Evolutionary conservation across 1,284 basidiomycete species (phyloP).

Genomic region (Rhizoctonia solani): DNA sequence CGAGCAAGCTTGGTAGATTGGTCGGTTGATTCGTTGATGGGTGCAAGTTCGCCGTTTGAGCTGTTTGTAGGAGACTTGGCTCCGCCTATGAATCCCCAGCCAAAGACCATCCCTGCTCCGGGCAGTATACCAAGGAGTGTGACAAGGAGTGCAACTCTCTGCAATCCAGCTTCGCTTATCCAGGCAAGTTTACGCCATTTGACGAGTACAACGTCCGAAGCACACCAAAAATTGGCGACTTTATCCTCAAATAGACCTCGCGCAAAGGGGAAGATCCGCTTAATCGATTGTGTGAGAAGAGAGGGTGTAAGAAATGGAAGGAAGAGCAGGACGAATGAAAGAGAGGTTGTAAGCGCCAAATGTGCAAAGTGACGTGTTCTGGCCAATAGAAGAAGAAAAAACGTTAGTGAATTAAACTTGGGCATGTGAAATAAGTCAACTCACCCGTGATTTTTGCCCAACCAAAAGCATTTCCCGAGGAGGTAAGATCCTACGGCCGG

Average conservation of each 20-base stretch:
- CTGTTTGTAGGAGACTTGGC: background rate
- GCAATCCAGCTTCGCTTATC: conserved; percentile 47
- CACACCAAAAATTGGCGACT: conserved; percentile 96
- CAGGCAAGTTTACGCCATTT: conserved; percentile 67
- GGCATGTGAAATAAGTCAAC: conserved; percentile 42
- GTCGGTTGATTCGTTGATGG: background rate
- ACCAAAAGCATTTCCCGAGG: conserved; percentile 77
- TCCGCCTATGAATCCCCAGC: conserved; percentile 37
- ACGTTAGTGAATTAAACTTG: too few species aligned
- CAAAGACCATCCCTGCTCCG: conserved; percentile 43
- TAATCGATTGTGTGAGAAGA: conserved; percentile 65
- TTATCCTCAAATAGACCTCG: conserved; percentile 95
- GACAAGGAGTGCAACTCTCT: conserved; percentile 31
- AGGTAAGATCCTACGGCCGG: conserved; percentile 86
- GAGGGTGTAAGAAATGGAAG: conserved; percentile 69
- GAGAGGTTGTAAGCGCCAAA: conserved; percentile 60
- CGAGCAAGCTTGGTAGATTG: background rate
- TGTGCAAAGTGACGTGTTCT: conserved; percentile 33
- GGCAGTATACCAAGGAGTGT: conserved; percentile 58
- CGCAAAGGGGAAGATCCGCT: conserved; percentile 87
- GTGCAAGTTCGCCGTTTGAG: background rate
- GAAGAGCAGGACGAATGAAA: conserved; percentile 72
- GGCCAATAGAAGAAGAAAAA: too few species aligned
- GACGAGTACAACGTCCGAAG: conserved; percentile 75
- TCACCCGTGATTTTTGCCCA: conserved; percentile 70